Percentiles rank a stretch among this genome's conserved stretches.
Evolutionary conservation across 164 flowering plant species (phyloP).

Genomic region (Pachysandra terminalis): DNA sequence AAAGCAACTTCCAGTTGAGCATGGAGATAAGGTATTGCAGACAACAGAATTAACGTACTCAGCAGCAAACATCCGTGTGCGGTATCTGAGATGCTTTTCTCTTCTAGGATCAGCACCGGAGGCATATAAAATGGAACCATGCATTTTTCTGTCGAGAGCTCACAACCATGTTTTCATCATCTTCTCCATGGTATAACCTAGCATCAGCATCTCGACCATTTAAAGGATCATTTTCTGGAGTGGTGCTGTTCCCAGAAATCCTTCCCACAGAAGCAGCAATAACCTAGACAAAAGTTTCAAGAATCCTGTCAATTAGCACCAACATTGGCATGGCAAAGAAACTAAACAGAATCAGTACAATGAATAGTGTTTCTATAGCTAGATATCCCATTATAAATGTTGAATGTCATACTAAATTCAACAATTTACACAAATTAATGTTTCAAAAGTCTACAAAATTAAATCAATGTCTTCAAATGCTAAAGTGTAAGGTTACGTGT

Average conservation of each 20-base stretch:
- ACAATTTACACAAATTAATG: too few relatives aligned
- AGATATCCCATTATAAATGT: too few relatives aligned
- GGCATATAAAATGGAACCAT: slow-evolving; percentile 29
- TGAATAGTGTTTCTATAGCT: too few relatives aligned
- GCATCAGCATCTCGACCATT: slow-evolving; percentile 42
- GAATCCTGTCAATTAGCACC: slow-evolving; percentile 6
- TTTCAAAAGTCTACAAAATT: too few relatives aligned
- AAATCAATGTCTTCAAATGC: too few relatives aligned
- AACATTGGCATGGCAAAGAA: not conserved
- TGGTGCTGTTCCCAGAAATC: slow-evolving; percentile 24
- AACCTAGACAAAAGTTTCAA: slow-evolving; percentile 44
- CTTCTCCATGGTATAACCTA: slow-evolving; percentile 49
- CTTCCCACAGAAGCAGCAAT: slow-evolving; percentile 59
- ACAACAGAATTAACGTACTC: slow-evolving; percentile 56
- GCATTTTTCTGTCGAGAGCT: slow-evolving; percentile 31
- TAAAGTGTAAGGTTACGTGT: too few relatives aligned
- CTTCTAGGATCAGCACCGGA: slow-evolving; percentile 29
- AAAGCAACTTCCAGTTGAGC: not conserved
- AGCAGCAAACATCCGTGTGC: slow-evolving; percentile 95
- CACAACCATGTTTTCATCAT: slow-evolving; percentile 92
- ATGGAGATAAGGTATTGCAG: not conserved
- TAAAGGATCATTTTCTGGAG: slow-evolving; percentile 32
- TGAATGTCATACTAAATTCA: too few relatives aligned
- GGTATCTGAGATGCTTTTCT: slow-evolving; percentile 79
- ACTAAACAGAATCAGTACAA: too few relatives aligned